These are phyloP conservation scores for Ciborinia camelliae DNA, from an alignment of 2,329 filamentous ascomycete genomes.

Conservation along the genomic window DNA sequence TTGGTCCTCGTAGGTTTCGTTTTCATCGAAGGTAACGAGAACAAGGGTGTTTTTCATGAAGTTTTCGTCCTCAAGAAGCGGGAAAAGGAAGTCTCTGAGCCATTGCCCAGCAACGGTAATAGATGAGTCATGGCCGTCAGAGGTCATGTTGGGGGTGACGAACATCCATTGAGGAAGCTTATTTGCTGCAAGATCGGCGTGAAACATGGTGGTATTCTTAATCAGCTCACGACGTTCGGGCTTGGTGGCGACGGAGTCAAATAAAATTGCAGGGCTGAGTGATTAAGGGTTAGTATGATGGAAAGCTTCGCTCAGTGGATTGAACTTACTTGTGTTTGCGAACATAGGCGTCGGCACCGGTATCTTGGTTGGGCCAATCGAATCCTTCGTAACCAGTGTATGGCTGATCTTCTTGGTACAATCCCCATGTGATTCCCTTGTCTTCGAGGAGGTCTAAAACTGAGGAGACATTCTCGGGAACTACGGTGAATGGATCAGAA, in stretches of 20 bases:
- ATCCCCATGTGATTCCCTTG: constrained; percentile 62
- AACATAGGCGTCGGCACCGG: constrained; percentile 70
- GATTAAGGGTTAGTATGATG: neutral
- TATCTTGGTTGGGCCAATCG: constrained; percentile 61
- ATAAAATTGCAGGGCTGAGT: constrained; percentile 53
- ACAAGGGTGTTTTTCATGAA: constrained; percentile 77
- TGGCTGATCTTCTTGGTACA: constrained; percentile 77
- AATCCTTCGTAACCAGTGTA: constrained; percentile 69
- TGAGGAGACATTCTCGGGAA: constrained; percentile 60
- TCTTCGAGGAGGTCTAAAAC: constrained; percentile 66
- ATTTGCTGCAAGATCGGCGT: constrained; percentile 59
- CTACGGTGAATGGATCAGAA: constrained; percentile 60
- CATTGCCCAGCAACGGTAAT: constrained; percentile 67
- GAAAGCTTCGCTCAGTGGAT: neutral
- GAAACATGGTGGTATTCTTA: constrained; percentile 71
- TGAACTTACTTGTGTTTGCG: constrained; percentile 69
- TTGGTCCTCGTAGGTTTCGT: constrained; percentile 60
- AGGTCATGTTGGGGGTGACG: constrained; percentile 51
- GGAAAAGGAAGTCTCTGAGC: constrained; percentile 65
- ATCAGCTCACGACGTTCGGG: constrained; percentile 61
- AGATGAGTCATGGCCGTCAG: constrained; percentile 71
- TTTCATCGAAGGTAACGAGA: constrained; percentile 77
- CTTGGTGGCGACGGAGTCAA: constrained; percentile 59
- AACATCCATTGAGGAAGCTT: constrained; percentile 63
- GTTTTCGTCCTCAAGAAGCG: constrained; percentile 63